A percentile compares a stretch with the other conserved stretches of the same genome.
Conservation (phyloP, 2,329 filamentous ascomycete genomes). For the Sphaceloma murrayae region DNA sequence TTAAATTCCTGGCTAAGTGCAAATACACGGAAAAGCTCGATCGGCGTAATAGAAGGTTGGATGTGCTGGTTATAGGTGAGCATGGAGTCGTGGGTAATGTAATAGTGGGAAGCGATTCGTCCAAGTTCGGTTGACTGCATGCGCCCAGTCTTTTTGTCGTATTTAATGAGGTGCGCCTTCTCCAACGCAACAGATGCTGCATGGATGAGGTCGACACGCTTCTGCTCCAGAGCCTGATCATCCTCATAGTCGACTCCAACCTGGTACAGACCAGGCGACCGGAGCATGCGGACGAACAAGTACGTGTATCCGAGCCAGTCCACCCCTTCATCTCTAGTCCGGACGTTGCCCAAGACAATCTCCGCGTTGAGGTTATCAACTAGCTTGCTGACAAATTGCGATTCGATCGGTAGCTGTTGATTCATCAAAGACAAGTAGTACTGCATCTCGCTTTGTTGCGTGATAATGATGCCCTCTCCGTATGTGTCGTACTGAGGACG, state of each 20-base stretch:
- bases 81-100: slow-evolving; percentile 95
- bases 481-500: slow-evolving; percentile 96
- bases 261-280: slow-evolving; percentile 88
- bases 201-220: slow-evolving; percentile 93
- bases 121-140: slow-evolving; percentile 89
- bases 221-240: slow-evolving; percentile 84
- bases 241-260: slow-evolving; percentile 93
- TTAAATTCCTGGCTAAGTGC: slow-evolving; percentile 96
- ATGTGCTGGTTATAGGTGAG: slow-evolving; percentile 93
- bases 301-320: slow-evolving; percentile 99
- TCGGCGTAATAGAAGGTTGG: slow-evolving; percentile 82
- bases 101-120: slow-evolving; percentile 94
- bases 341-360: slow-evolving; percentile 85
- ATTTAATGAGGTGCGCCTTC: slow-evolving; percentile 82
- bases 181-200: slow-evolving; percentile 82
- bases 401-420: slow-evolving; percentile 94
- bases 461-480: slow-evolving; percentile 97
- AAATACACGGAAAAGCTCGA: slow-evolving; percentile 95
- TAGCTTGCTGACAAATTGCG: slow-evolving; percentile 83
- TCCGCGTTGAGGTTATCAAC: slow-evolving; percentile 96
- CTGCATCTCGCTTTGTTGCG: slow-evolving; percentile 85
- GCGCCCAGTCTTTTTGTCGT: slow-evolving; percentile 85
- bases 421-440: slow-evolving; percentile 96
- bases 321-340: slow-evolving; percentile 88
- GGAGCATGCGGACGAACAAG: slow-evolving; percentile 93